A percentile compares a stretch with the other conserved stretches of the same genome.
Conservation (phyloP, 2,329 filamentous ascomycete genomes). For the Aspergillus hortae region DNA sequence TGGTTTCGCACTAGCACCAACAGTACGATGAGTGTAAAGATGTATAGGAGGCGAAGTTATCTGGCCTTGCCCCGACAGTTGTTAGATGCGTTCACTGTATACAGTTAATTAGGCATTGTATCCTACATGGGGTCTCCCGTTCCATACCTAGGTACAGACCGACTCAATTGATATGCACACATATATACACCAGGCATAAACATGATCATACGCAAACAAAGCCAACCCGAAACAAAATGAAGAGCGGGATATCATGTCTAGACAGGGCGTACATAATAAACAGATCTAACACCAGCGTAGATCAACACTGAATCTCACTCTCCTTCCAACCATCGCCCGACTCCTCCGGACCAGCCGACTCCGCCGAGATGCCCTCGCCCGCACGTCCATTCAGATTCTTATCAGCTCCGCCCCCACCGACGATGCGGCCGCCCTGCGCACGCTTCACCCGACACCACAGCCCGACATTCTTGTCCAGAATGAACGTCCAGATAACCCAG, state of each 20-base stretch:
- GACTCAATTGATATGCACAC: background rate
- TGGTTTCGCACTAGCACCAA: conserved; percentile 3
- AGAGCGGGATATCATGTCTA: conserved; percentile 11
- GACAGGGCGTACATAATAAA: background rate
- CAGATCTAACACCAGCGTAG: background rate
- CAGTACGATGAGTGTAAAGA: conserved; percentile 1
- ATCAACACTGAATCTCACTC: conserved; percentile 62
- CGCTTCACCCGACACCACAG: conserved; percentile 92
- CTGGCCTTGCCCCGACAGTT: background rate
- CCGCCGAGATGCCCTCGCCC: conserved; percentile 44
- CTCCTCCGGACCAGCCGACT: conserved; percentile 45
- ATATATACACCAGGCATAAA: background rate
- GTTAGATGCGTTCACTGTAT: too few relatives aligned
- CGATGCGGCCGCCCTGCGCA: conserved; percentile 67
- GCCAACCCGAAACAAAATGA: background rate
- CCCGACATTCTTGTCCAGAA: conserved; percentile 83
- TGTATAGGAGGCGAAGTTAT: background rate
- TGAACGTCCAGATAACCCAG: conserved; percentile 92
- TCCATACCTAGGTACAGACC: too few relatives aligned
- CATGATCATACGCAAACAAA: background rate
- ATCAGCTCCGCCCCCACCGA: conserved; percentile 40
- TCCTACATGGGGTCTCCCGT: too few relatives aligned
- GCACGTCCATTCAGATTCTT: conserved; percentile 24
- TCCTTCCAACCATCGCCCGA: conserved; percentile 62
- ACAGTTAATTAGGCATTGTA: too few relatives aligned